Evolutionary conservation across 352 stramenopile genomes (phyloP).

Genomic region (Phytopythium ostracodes): DNA sequence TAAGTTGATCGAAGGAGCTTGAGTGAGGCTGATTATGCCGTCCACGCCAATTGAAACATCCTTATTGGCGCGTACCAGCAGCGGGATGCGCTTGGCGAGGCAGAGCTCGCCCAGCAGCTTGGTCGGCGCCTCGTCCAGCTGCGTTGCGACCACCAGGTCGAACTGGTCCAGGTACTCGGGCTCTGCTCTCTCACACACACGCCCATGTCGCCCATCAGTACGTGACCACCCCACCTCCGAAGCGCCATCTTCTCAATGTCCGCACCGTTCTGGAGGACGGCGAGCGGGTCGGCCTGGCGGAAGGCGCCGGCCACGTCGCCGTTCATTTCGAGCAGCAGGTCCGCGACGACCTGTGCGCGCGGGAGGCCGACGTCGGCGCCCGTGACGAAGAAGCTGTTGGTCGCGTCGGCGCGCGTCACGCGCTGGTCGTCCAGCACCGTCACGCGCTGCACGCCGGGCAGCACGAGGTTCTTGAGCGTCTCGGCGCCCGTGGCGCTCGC

Average conservation of each 20-base stretch:
- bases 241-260: background rate
- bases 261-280: conserved; percentile 39
- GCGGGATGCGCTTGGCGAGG: conserved; percentile 54
- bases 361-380: conserved; percentile 41
- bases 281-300: conserved; percentile 37
- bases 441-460: conserved; percentile 88
- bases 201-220: too few species aligned
- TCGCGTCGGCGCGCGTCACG: conserved; percentile 69
- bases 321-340: conserved; percentile 96
- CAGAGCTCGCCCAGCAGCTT: conserved; percentile 68
- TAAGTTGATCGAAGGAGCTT: background rate
- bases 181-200: conserved; percentile 17
- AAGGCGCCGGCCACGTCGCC: conserved; percentile 80
- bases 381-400: conserved; percentile 95
- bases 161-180: conserved; percentile 59
- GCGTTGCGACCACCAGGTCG: conserved; percentile 85
- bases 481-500: conserved; percentile 93
- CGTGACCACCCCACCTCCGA: background rate
- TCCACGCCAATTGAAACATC: conserved; percentile 1
- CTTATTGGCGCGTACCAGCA: conserved; percentile 45
- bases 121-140: conserved; percentile 66
- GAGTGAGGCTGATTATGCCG: background rate
- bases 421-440: conserved; percentile 91
- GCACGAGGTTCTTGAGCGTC: conserved; percentile 98
- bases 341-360: conserved; percentile 74